Conservation (phyloP, 768 basidiomycete species). For the Boletus rufocinnamomeus region DNA sequence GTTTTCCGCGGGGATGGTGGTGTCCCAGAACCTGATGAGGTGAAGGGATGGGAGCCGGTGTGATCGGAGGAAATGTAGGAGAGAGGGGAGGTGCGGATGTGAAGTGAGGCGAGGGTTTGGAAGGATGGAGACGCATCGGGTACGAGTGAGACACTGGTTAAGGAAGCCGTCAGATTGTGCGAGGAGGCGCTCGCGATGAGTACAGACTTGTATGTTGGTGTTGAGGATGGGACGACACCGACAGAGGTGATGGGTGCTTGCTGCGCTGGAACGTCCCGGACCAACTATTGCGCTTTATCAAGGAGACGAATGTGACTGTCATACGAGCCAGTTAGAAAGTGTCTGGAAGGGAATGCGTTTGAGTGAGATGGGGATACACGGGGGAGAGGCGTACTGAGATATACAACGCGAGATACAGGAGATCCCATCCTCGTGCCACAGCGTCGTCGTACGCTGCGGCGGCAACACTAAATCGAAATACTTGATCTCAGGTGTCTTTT, state of each 20-base stretch:
- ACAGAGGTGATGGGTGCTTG: too few relatives aligned
- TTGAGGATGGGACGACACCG: too few relatives aligned
- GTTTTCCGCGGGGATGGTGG: conserved; percentile 50
- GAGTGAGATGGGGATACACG: too few relatives aligned
- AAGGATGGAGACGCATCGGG: conserved; percentile 8
- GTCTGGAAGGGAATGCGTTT: too few relatives aligned
- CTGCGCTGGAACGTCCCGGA: conserved; percentile 52
- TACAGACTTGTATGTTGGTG: conserved; percentile 35
- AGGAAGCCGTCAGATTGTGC: conserved; percentile 73
- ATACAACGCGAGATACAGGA: too few relatives aligned
- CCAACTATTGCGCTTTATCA: conserved; percentile 62
- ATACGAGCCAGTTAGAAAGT: conserved; percentile 78
- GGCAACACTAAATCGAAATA: too few relatives aligned
- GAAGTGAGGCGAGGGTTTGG: conserved; percentile 58
- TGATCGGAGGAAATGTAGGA: too few relatives aligned
- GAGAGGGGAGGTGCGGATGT: too few relatives aligned
- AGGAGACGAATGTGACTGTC: conserved; percentile 77
- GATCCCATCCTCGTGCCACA: too few relatives aligned
- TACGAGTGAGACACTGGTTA: conserved; percentile 39
- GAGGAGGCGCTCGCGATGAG: conserved; percentile 70
- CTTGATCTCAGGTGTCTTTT: too few relatives aligned
- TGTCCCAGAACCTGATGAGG: conserved; percentile 81
- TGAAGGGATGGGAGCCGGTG: conserved; percentile 52
- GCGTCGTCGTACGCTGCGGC: too few relatives aligned
- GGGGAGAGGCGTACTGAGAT: too few relatives aligned